A percentile compares a stretch with the other conserved stretches of the same genome.
Conservation (phyloP, 768 basidiomycete genomes). For the Trametes meyenii region DNA sequence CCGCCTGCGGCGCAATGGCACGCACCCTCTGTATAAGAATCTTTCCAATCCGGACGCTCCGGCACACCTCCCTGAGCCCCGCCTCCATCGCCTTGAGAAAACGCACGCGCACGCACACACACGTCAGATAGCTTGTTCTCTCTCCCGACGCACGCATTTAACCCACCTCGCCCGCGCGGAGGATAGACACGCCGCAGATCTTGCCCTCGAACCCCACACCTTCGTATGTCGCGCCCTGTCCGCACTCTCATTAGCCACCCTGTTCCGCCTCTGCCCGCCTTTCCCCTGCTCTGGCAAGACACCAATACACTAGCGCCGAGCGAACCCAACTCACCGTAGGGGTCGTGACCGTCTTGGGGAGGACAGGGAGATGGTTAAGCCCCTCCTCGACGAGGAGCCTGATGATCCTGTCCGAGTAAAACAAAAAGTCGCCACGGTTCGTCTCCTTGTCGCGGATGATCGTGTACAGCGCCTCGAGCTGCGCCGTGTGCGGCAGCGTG, state of each 20-base stretch:
- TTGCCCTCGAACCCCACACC: slow-evolving; percentile 96
- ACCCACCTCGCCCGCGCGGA: slow-evolving; percentile 87
- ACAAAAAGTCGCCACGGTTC: slow-evolving; percentile 91
- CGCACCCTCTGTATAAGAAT: slow-evolving; percentile 93
- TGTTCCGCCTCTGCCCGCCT: neutral
- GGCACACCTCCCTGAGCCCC: slow-evolving; percentile 92
- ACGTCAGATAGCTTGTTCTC: neutral
- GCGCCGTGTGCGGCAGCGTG: slow-evolving; percentile 86
- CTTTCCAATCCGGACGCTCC: slow-evolving; percentile 94
- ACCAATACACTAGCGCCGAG: too few relatives aligned
- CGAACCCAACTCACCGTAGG: slow-evolving; percentile 61
- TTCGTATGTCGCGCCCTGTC: slow-evolving; percentile 76
- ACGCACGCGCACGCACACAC: slow-evolving; percentile 1
- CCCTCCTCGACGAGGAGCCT: slow-evolving; percentile 81
- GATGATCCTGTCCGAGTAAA: slow-evolving; percentile 94
- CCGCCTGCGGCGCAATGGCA: neutral
- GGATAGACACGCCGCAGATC: slow-evolving; percentile 94
- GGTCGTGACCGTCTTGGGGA: slow-evolving; percentile 76
- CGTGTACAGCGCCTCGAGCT: slow-evolving; percentile 93
- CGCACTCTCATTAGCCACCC: neutral
- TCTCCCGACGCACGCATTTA: neutral
- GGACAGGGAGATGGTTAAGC: slow-evolving; percentile 82
- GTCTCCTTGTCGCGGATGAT: slow-evolving; percentile 92
- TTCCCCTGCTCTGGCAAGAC: too few relatives aligned
- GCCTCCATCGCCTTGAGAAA: slow-evolving; percentile 91